A percentile compares a stretch with the other conserved stretches of the same genome.
Evolutionary conservation across 306 rosid species (phyloP).

Genomic region (Pyrus pyrifolia): DNA sequence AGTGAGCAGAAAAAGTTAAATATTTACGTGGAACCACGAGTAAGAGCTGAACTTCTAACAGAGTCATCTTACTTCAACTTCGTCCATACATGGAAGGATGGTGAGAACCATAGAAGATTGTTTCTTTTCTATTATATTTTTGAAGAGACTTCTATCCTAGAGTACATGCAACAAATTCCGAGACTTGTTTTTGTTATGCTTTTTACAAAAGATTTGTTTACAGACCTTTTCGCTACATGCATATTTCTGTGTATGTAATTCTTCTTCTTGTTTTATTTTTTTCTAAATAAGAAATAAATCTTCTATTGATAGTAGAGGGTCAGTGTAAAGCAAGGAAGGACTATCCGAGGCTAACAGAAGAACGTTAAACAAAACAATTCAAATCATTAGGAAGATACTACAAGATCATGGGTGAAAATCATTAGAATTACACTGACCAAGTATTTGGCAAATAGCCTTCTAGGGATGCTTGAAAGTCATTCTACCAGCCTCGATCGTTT

Average conservation of each 20-base stretch:
- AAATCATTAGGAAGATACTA: not conserved
- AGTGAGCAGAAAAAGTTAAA: conserved; percentile 60
- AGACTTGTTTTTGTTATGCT: not conserved
- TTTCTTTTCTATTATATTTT: not conserved
- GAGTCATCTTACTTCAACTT: conserved; percentile 76
- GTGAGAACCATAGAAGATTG: conserved; percentile 37
- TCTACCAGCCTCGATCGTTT: not conserved
- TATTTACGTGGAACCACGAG: conserved; percentile 83
- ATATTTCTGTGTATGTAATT: not conserved
- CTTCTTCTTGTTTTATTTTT: not conserved
- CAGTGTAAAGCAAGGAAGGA: not conserved
- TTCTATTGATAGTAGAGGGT: not conserved
- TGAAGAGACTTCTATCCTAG: not conserved
- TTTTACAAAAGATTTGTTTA: not conserved
- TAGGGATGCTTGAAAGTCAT: not conserved
- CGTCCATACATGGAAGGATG: conserved; percentile 76
- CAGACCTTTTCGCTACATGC: not conserved
- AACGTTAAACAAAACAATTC: not conserved
- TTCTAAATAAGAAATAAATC: not conserved
- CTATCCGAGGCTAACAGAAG: not conserved
- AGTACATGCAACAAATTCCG: not conserved
- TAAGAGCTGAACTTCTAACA: conserved; percentile 58
- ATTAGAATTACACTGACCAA: not conserved
- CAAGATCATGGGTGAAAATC: not conserved
- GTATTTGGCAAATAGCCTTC: not conserved